phyloP scores from a whole-genome alignment of 2,329 filamentous ascomycete genomes.

The Aspergillus texensis region DNA sequence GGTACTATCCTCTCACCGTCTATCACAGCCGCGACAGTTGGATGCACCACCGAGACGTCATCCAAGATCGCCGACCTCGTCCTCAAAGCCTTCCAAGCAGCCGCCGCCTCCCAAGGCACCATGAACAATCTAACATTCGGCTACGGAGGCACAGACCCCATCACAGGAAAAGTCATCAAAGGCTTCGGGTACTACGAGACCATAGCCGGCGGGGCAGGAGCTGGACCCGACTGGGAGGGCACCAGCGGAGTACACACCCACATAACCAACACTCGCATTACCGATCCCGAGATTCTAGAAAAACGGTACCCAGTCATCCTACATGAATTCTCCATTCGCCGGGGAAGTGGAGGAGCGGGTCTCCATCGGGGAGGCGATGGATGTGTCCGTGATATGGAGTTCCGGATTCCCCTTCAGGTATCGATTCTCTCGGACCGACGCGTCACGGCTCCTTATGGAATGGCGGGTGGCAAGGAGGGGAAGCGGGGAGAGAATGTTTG shows the following conservation, averaged over 20 bases:
- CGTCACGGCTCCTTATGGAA: slow-evolving; percentile 27
- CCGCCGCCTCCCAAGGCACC: slow-evolving; percentile 75
- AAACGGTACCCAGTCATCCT: slow-evolving; percentile 73
- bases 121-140: slow-evolving; percentile 69
- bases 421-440: slow-evolving; percentile 28
- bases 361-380: slow-evolving; percentile 72
- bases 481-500: not conserved
- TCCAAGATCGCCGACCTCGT: slow-evolving; percentile 79
- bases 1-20: slow-evolving; percentile 73
- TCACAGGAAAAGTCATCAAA: slow-evolving; percentile 60
- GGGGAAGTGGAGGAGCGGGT: slow-evolving; percentile 65
- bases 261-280: slow-evolving; percentile 85
- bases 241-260: slow-evolving; percentile 75
- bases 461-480: slow-evolving; percentile 21
- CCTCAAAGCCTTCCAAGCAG: slow-evolving; percentile 74
- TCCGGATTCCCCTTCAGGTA: slow-evolving; percentile 55
- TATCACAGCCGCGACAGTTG: slow-evolving; percentile 63
- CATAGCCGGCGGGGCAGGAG: slow-evolving; percentile 75
- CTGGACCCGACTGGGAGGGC: slow-evolving; percentile 71
- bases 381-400: slow-evolving; percentile 79
- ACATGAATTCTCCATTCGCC: slow-evolving; percentile 66
- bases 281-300: slow-evolving; percentile 79
- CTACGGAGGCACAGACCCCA: slow-evolving; percentile 25
- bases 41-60: slow-evolving; percentile 76
- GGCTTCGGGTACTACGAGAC: slow-evolving; percentile 60